Conservation (phyloP, 768 basidiomycete genomes). For the Leccinum barrowsii region DNA sequence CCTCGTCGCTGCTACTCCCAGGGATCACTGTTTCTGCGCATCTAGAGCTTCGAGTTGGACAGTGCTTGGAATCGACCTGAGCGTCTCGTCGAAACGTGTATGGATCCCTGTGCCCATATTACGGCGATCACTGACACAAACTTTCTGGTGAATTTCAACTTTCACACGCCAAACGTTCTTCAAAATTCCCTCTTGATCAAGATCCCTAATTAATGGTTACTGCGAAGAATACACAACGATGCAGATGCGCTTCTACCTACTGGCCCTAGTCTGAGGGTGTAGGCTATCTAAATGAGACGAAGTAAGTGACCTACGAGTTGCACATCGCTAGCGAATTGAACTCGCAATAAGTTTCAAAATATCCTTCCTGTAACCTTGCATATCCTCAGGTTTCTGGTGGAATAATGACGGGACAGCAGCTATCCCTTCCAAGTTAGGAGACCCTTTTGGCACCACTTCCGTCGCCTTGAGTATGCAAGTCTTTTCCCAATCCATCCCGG, state of each 20-base stretch:
- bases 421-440: conserved; percentile 1
- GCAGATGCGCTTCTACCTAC: neutral
- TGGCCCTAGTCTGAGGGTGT: neutral
- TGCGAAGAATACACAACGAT: neutral
- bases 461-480: neutral
- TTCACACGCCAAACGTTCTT: too few relatives aligned
- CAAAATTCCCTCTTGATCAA: too few relatives aligned
- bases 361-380: neutral
- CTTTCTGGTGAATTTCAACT: too few relatives aligned
- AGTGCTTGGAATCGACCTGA: neutral
- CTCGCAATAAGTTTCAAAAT: conserved; percentile 5
- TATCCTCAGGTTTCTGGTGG: neutral
- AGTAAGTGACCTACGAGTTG: neutral
- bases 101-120: neutral
- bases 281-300: neutral
- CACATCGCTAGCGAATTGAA: conserved; percentile 1
- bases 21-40: neutral
- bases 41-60: neutral
- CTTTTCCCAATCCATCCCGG: neutral
- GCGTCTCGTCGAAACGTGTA: neutral
- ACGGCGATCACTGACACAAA: neutral
- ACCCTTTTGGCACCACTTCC: neutral
- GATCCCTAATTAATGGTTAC: too few relatives aligned
- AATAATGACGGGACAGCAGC: conserved; percentile 6
- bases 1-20: neutral